phyloP scores from a whole-genome alignment of 2,329 filamentous ascomycete species.

The Fusarium vanettenii region DNA sequence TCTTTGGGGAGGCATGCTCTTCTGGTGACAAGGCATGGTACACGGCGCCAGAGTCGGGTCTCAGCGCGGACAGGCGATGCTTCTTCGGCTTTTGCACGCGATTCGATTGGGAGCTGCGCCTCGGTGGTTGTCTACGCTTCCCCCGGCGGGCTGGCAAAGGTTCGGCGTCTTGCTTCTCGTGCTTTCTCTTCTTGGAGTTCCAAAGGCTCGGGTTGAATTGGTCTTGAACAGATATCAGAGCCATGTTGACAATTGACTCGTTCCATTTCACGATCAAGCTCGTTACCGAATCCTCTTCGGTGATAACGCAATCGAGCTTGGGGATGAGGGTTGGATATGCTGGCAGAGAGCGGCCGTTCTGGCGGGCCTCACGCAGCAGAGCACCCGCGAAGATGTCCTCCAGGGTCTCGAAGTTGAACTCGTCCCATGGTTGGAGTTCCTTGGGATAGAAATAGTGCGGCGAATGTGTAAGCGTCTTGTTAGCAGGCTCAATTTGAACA shows the following conservation, averaged over 20 bases:
- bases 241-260: slow-evolving; percentile 8
- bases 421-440: not conserved
- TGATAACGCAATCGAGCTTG: not conserved
- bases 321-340: not conserved
- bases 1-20: not conserved
- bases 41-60: slow-evolving; percentile 5
- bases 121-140: not conserved
- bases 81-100: not conserved
- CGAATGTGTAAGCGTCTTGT: not conserved
- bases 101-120: not conserved
- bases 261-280: slow-evolving; percentile 14
- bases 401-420: slow-evolving; percentile 14
- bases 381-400: not conserved
- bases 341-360: not conserved
- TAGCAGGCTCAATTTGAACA: not conserved
- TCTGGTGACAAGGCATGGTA: not conserved
- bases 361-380: not conserved
- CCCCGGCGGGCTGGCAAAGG: not conserved
- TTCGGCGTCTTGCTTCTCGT: not conserved
- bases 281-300: not conserved
- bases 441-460: not conserved
- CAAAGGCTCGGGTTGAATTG: slow-evolving; percentile 14
- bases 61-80: not conserved
- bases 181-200: not conserved
- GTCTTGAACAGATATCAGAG: slow-evolving; percentile 5